Evolutionary conservation across 257 asterid species (phyloP).

Genomic region (Linderniella brevidens): DNA sequence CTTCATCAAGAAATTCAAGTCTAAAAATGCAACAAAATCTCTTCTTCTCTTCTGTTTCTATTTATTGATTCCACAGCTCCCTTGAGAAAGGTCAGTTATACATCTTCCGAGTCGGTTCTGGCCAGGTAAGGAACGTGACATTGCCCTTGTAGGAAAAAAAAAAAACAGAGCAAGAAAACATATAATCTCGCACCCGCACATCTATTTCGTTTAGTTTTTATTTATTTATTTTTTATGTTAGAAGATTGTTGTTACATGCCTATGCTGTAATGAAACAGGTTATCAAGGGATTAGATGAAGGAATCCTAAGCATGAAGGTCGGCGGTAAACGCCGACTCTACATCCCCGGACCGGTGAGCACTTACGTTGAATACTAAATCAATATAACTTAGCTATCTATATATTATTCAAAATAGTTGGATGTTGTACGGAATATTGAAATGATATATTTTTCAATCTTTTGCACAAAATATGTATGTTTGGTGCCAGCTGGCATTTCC

Average conservation of each 20-base stretch:
- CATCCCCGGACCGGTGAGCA: constrained; percentile 84
- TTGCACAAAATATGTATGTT: too few species aligned
- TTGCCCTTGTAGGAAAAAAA: not conserved
- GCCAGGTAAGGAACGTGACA: constrained; percentile 39
- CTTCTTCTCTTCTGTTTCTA: not conserved
- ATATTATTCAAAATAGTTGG: too few species aligned
- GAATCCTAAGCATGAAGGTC: constrained; percentile 77
- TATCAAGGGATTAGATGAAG: constrained; percentile 95
- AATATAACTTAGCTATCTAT: too few species aligned
- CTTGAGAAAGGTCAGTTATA: constrained; percentile 76
- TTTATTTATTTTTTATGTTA: not conserved
- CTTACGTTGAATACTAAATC: not conserved
- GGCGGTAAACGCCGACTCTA: constrained; percentile 88
- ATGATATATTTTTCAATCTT: too few species aligned
- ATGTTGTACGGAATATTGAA: too few species aligned
- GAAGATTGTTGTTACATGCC: not conserved
- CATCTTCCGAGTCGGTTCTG: constrained; percentile 86
- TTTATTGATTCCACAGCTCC: constrained; percentile 33
- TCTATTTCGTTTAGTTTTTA: too few species aligned
- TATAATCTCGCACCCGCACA: too few species aligned
- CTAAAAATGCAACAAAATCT: not conserved
- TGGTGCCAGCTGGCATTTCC: constrained; percentile 62
- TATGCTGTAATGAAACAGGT: constrained; percentile 25
- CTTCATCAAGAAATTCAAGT: not conserved
- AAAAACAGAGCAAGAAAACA: not conserved